phyloP scores from a whole-genome alignment of 192 early-diverging fungal genomes.

The Geranomyces variabilis region DNA sequence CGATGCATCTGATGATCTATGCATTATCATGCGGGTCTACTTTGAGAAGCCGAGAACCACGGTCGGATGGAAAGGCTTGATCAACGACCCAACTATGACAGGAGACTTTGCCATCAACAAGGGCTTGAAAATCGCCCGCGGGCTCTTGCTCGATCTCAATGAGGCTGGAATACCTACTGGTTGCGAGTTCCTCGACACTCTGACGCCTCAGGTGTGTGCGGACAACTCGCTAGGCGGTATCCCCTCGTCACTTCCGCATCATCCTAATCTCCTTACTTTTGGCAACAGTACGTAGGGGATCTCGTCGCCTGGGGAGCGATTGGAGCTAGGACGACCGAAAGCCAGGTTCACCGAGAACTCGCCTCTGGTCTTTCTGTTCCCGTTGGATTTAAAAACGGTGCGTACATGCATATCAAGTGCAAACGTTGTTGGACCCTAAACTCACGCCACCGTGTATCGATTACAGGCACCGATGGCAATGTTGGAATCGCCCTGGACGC shows the following conservation, averaged over 20 bases:
- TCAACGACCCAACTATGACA: constrained; percentile 63
- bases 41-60: constrained; percentile 99
- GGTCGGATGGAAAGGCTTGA: constrained; percentile 94
- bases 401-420: not conserved
- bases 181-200: constrained; percentile 88
- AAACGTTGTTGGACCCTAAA: too few relatives aligned
- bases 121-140: constrained; percentile 84
- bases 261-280: too few relatives aligned
- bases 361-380: constrained; percentile 94
- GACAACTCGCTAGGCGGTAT: too few relatives aligned
- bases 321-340: constrained; percentile 95
- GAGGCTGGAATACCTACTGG: constrained; percentile 83
- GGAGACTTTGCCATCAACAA: constrained; percentile 93
- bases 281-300: constrained; percentile 94
- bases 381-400: constrained; percentile 95
- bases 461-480: constrained; percentile 89
- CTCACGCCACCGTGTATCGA: too few relatives aligned
- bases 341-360: constrained; percentile 92
- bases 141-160: constrained; percentile 78
- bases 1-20: constrained; percentile 71
- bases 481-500: constrained; percentile 89
- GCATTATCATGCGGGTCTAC: constrained; percentile 95
- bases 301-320: constrained; percentile 96
- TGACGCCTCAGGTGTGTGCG: too few relatives aligned
- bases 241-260: too few relatives aligned